These are phyloP conservation scores for Somion occarium DNA, from an alignment of 1,284 basidiomycete species.

Conservation along the genomic window DNA sequence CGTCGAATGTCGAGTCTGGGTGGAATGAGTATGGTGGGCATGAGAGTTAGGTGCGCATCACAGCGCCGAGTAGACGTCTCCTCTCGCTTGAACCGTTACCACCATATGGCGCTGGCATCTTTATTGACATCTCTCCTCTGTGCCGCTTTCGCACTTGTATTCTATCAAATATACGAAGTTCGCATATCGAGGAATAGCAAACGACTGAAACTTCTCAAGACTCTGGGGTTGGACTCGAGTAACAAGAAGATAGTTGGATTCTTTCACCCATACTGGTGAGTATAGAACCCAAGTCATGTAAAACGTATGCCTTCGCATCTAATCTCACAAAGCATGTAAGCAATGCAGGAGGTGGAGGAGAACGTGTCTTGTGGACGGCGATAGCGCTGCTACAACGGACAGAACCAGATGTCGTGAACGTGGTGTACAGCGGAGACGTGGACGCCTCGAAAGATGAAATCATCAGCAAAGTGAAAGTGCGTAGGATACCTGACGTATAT, in stretches of 20 bases:
- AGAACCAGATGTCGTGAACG: constrained; percentile 67
- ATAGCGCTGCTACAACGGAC: constrained; percentile 74
- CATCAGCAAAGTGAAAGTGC: constrained; percentile 76
- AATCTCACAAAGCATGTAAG: constrained; percentile 45
- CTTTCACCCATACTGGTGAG: constrained; percentile 95
- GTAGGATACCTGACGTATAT: constrained; percentile 16
- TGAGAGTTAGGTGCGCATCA: too few species aligned
- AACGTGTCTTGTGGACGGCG: constrained; percentile 94
- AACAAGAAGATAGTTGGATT: constrained; percentile 61
- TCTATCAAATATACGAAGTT: neutral
- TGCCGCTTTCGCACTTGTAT: neutral
- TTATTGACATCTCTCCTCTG: neutral
- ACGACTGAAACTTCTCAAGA: neutral
- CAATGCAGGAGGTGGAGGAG: constrained; percentile 96
- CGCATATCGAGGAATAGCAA: neutral
- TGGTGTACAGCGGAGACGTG: constrained; percentile 90
- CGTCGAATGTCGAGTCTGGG: too few species aligned
- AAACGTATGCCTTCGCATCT: constrained; percentile 17
- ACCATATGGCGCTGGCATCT: neutral
- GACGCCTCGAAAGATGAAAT: constrained; percentile 81
- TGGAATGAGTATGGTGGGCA: too few species aligned
- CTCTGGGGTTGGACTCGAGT: neutral
- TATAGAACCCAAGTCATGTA: constrained; percentile 6
- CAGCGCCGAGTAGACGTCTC: too few species aligned
- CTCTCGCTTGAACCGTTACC: too few species aligned